Evolutionary conservation across 169 alveolate species (phyloP), one percentile per base, ranked within the genome.

Genomic region (Plasmodium knowlesi): DNA sequence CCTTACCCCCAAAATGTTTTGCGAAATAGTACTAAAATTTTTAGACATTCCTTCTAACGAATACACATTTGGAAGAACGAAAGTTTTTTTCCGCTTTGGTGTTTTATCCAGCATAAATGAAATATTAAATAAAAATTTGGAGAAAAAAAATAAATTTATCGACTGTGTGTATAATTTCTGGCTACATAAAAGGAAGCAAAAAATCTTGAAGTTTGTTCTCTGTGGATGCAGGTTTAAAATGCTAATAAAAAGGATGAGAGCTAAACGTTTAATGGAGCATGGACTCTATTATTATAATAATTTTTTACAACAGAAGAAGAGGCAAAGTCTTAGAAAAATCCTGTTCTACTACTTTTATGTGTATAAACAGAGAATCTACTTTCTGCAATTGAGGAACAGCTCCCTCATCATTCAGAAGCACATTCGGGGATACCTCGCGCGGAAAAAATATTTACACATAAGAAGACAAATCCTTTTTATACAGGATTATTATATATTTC

Each of bases 31-130:
- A 32, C 82, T 95, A 39, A 81, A 91, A 70, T 95, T 95, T 88
- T 83, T 95, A 25, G 91, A 92, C 57, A 92, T 67, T 28, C 86
- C 82, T 50, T 70, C 86, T 79, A 82, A 41, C 34, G 97, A 95
- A 30, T 95, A 95, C 78, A 93, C 92, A 39, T 92, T 95, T 70
- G 97, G 97, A 46, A 91, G 79, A 54, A 95, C 97, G n/a, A 92
- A 94, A 82, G 83, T 95, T 30, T 95, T 95, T 88, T 95, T 95
- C 79, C 95, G 95, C 57, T 95, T 86, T 92, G 95, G 95, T 34
- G 96, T 95, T 25, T 92, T 95, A 53, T 95, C 95, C 72, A 91
- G 76, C 28, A 92, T 95, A 57, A 95, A 92, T 84, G 95, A 92
- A 79, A 93, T 95, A 79, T 73, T 95, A 83, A 93, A 67, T 82